Percentiles rank a stretch among this genome's conserved stretches.
These are phyloP conservation scores for Xanthoconium purpureum DNA, from an alignment of 768 basidiomycete species.

Conservation along the genomic window DNA sequence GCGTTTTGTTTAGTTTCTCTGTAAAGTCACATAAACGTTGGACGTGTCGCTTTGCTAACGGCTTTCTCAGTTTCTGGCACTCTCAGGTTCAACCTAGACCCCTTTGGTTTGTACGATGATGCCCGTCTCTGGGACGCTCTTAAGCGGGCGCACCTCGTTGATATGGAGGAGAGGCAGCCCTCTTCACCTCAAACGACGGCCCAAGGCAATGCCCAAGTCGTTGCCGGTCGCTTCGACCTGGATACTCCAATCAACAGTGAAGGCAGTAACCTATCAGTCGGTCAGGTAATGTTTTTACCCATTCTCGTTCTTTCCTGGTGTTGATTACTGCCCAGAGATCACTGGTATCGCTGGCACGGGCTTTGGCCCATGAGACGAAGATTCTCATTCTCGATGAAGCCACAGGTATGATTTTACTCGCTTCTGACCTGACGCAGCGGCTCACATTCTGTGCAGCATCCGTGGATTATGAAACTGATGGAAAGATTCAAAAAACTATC, in stretches of 20 bases:
- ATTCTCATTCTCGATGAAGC: conserved; percentile 91
- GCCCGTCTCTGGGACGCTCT: conserved; percentile 84
- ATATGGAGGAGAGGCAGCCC: conserved; percentile 33
- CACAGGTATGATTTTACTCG: conserved; percentile 45
- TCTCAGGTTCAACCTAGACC: conserved; percentile 84
- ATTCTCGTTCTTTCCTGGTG: not conserved
- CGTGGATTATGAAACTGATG: conserved; percentile 86
- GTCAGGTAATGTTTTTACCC: conserved; percentile 29
- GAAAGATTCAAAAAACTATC: conserved; percentile 90
- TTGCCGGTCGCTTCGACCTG: conserved; percentile 63
- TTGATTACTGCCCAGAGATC: conserved; percentile 59
- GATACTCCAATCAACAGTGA: conserved; percentile 86
- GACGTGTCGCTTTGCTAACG: conserved; percentile 10
- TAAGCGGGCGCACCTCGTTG: conserved; percentile 79
- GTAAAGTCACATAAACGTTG: conserved; percentile 25
- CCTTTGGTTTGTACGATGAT: conserved; percentile 80
- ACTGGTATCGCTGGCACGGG: conserved; percentile 83
- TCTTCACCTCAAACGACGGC: conserved; percentile 32
- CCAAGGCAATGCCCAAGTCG: conserved; percentile 39
- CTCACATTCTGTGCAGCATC: conserved; percentile 47
- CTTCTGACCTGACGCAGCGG: not conserved
- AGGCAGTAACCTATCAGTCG: conserved; percentile 79
- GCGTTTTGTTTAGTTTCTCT: conserved; percentile 33
- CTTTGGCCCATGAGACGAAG: conserved; percentile 80
- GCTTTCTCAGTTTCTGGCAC: conserved; percentile 63